These are phyloP conservation scores for Peniophora sp. DNA, from an alignment of 1,284 basidiomycete species.

Conservation along the genomic window DNA sequence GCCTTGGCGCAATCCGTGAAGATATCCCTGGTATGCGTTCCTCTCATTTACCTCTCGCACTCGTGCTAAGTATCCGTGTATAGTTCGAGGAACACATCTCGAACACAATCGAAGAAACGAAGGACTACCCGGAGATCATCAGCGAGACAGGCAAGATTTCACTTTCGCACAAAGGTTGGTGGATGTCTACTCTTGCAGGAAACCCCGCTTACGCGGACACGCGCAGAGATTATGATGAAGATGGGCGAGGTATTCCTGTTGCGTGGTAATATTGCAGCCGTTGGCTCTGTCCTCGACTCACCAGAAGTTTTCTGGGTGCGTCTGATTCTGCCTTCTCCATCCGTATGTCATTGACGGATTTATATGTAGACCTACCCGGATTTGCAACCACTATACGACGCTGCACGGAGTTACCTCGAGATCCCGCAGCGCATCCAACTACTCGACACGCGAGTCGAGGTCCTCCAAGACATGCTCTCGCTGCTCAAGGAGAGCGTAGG, in stretches of 20 bases:
- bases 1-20: constrained; percentile 95
- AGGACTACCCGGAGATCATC: constrained; percentile 91
- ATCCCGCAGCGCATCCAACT: constrained; percentile 92
- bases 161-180: constrained; percentile 68
- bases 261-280: constrained; percentile 91
- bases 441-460: constrained; percentile 90
- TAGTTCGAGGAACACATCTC: constrained; percentile 91
- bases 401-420: constrained; percentile 89
- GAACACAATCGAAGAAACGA: constrained; percentile 92
- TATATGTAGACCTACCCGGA: constrained; percentile 73
- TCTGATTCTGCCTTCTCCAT: constrained; percentile 9
- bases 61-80: not conserved
- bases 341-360: not conserved
- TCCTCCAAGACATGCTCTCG: constrained; percentile 95
- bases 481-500: constrained; percentile 93
- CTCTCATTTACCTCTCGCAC: not conserved
- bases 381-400: constrained; percentile 91
- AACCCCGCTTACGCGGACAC: not conserved
- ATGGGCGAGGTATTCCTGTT: constrained; percentile 93
- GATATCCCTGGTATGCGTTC: constrained; percentile 67
- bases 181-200: constrained; percentile 1
- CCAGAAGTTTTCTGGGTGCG: constrained; percentile 92
- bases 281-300: constrained; percentile 91
- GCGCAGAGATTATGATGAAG: constrained; percentile 91
- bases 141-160: constrained; percentile 93